These are phyloP conservation scores for Fusarium armeniacum DNA, from an alignment of 2,329 filamentous ascomycete species.

Conservation along the genomic window DNA sequence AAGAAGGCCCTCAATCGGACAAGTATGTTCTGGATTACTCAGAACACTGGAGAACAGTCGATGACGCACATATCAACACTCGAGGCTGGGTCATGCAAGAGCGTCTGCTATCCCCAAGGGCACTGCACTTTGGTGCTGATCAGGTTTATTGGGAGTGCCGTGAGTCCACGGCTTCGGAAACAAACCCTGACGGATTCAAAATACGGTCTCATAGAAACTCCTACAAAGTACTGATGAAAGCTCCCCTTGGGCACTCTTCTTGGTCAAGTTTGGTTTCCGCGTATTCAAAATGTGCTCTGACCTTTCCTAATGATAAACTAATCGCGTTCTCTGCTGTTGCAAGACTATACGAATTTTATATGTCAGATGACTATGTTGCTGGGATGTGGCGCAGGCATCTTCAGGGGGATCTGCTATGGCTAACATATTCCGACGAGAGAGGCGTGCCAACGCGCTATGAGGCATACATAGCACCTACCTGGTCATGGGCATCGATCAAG, in stretches of 20 bases:
- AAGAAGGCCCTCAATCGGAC: not conserved
- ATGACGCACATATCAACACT: not conserved
- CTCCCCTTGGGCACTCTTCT: not conserved
- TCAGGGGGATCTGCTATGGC: not conserved
- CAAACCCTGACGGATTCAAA: not conserved
- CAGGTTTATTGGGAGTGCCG: not conserved
- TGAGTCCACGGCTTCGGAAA: not conserved
- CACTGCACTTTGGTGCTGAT: not conserved
- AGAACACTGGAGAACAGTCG: not conserved
- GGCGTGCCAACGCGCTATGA: not conserved
- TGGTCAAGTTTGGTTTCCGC: not conserved
- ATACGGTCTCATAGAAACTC: too few relatives aligned
- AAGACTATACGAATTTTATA: not conserved
- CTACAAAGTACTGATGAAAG: not conserved
- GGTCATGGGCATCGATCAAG: not conserved
- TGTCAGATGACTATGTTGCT: not conserved
- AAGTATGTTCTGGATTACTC: not conserved
- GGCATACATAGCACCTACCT: not conserved
- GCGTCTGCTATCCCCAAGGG: not conserved
- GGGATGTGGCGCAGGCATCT: not conserved
- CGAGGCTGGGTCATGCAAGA: constrained; percentile 1
- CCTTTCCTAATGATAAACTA: not conserved
- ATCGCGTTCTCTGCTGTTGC: not conserved
- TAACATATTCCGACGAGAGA: too few relatives aligned
- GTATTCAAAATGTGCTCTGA: not conserved